Base-by-base conservation (phyloP, 176 grass and related monocot genomes). In the Poa annua region DNA sequence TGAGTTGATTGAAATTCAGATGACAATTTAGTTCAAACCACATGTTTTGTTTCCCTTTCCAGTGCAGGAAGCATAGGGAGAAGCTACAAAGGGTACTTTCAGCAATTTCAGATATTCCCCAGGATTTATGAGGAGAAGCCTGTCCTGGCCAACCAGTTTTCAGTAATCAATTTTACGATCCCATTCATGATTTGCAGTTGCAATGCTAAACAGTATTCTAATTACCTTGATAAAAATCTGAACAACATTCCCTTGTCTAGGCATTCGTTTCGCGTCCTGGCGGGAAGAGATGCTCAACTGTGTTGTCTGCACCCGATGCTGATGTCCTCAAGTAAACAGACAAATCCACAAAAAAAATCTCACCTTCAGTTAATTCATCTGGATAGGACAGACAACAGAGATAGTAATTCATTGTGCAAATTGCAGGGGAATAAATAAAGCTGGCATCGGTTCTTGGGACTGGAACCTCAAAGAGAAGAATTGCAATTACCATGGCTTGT, bases 81-180 rank as follows among this genome's bases (percentile, higher is more conserved):
- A 88, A 93, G 91, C 80, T 93, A 88, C 82, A 93, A 75, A 77
- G 91, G 91, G 38, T 88, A 93, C 84, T 93, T 93, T 80, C 91
- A 93, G 87, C 66, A 88, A 25, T 90, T 85, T 68, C 91, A 93
- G 71, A 42, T 93, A 79, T 93, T 93, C 83, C 91, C 91, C 13
- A 82, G 80, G 85, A 66, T 75, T 44, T 93, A 74, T 60, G 91
- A 90, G 82, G 81, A 93, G 65, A 90, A 90, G 53, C 81, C 88
- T 68, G 52, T 90, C 57, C 66, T 82, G 1, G 85, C 88, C 82
- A 93, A 93, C 82, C 91, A 93, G 80, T 93, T 93, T 88, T 93
- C 91, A 66, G 91, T 93, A 77, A 88, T 80, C 14, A 78, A 13
- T 16, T 84, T 45, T 51, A 78, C 73, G 55, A 5, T 41, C 56